These are phyloP conservation scores for Coemansia sp. DNA, from an alignment of 192 early-diverging fungal genomes.

Conservation along the genomic window DNA sequence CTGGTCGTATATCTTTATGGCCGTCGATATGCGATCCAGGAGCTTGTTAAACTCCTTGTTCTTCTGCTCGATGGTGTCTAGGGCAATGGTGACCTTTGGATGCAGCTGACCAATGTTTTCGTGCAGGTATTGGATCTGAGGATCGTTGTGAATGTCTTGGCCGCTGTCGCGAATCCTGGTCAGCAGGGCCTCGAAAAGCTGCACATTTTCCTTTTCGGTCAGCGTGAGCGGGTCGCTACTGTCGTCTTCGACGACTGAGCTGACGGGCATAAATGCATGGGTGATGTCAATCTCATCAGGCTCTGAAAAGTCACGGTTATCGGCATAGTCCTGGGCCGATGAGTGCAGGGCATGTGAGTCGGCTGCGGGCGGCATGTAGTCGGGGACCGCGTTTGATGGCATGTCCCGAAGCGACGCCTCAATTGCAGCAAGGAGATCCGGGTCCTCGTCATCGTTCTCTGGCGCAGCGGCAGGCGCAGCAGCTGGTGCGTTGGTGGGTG, in stretches of 20 bases:
- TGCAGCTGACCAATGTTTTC: slow-evolving; percentile 83
- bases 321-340: neutral
- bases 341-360: neutral
- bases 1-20: slow-evolving; percentile 82
- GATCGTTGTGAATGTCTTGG: slow-evolving; percentile 69
- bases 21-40: slow-evolving; percentile 77
- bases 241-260: slow-evolving; percentile 16
- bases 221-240: slow-evolving; percentile 60
- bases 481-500: slow-evolving; percentile 25
- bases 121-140: slow-evolving; percentile 79
- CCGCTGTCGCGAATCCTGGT: slow-evolving; percentile 76
- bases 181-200: slow-evolving; percentile 84
- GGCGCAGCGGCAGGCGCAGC: slow-evolving; percentile 9
- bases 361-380: slow-evolving; percentile 15
- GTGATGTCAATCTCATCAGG: neutral
- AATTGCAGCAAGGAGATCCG: slow-evolving; percentile 70
- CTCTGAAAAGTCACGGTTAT: neutral
- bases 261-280: slow-evolving; percentile 39
- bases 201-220: slow-evolving; percentile 84
- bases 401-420: slow-evolving; percentile 72
- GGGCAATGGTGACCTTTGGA: slow-evolving; percentile 70
- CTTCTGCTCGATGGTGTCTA: slow-evolving; percentile 73
- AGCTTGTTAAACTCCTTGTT: slow-evolving; percentile 76
- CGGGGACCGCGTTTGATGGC: slow-evolving; percentile 18
- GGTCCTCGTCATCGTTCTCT: slow-evolving; percentile 60